A percentile compares a stretch with the other conserved stretches of the same genome.
Evolutionary conservation across 23 red algal genomes (phyloP).

Genomic region (Chondrus crispus): DNA sequence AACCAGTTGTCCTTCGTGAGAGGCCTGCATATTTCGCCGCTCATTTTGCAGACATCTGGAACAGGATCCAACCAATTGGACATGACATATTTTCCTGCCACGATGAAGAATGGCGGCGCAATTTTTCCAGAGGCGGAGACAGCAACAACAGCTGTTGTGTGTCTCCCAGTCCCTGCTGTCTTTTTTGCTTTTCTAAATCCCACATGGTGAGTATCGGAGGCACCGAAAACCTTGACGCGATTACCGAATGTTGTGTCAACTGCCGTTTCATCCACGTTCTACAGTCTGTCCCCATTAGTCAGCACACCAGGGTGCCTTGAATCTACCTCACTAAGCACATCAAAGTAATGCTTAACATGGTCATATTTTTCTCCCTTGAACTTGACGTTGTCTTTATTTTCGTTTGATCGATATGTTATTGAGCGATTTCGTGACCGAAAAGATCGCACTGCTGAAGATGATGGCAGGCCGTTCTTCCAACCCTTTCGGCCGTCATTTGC

Average conservation of each 20-base stretch:
- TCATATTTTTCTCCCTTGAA: background rate
- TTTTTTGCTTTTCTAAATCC: background rate
- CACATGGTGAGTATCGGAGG: background rate
- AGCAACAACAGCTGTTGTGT: slow-evolving; percentile 31
- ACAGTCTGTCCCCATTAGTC: background rate
- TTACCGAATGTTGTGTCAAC: background rate
- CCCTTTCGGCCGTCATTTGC: background rate
- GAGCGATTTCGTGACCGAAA: background rate
- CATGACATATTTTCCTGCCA: background rate
- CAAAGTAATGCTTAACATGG: slow-evolving; percentile 26
- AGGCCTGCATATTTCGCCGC: background rate
- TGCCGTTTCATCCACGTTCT: slow-evolving; percentile 19
- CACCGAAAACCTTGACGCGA: background rate
- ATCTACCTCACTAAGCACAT: background rate
- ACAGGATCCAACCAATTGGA: too few species aligned
- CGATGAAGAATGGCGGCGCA: slow-evolving; percentile 13
- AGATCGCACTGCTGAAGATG: background rate
- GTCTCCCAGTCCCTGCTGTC: background rate
- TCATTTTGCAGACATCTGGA: too few species aligned
- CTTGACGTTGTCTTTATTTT: slow-evolving; percentile 24
- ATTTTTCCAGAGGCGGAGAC: background rate
- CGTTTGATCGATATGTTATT: background rate
- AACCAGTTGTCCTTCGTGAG: background rate
- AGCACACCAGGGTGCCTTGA: background rate
- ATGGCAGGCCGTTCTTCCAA: background rate